A percentile compares a stretch with the other conserved stretches of the same genome.
phyloP scores from a whole-genome alignment of 2,329 filamentous ascomycete species.

The Cordyceps fumosorosea region DNA sequence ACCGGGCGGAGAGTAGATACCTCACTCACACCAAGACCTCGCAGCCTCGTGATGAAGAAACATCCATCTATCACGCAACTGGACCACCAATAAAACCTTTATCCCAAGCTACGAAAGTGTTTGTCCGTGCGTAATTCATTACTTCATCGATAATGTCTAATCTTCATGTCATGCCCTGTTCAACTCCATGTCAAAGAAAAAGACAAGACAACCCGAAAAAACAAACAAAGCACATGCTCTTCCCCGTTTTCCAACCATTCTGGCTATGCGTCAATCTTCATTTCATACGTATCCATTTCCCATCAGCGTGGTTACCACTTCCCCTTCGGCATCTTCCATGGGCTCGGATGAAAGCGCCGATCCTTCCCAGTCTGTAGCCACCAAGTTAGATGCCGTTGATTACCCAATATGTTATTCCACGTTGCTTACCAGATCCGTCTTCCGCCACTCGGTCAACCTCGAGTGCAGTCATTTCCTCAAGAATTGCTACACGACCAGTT shows the following conservation, averaged over 20 bases:
- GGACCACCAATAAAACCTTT: background rate
- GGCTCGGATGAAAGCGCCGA: conserved; percentile 49
- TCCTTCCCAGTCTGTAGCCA: conserved; percentile 45
- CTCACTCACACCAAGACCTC: no score
- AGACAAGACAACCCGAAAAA: background rate
- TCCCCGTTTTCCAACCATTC: background rate
- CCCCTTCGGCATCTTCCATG: conserved; percentile 29
- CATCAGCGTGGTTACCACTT: background rate
- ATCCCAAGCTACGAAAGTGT: background rate
- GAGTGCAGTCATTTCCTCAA: conserved; percentile 46
- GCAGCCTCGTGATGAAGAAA: no score
- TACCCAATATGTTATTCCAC: background rate
- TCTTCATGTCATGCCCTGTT: background rate
- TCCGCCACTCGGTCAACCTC: conserved; percentile 52
- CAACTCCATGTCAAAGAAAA: background rate
- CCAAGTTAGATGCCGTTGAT: background rate
- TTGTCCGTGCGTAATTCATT: background rate
- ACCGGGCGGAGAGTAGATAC: no score
- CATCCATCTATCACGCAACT: background rate
- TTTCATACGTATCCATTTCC: background rate
- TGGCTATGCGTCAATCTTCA: background rate
- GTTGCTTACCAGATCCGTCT: conserved; percentile 50
- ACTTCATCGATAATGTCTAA: conserved; percentile 1
- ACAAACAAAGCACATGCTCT: background rate
- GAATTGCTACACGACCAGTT: conserved; percentile 27